Evolutionary conservation across 106 monocot genomes (phyloP).

Genomic region (Alisma plantagoaquatica): DNA sequence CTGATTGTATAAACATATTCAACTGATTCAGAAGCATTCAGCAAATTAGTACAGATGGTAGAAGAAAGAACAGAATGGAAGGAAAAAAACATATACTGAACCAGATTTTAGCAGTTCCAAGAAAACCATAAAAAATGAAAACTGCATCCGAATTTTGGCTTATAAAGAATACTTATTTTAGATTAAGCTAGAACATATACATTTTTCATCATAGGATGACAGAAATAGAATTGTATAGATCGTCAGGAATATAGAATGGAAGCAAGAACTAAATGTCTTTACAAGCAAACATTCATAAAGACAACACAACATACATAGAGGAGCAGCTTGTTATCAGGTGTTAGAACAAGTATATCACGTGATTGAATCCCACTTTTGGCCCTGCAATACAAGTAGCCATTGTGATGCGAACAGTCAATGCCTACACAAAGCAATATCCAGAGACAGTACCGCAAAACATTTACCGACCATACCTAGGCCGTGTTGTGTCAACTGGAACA

Average conservation of each 20-base stretch:
- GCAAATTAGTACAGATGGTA: too few relatives aligned
- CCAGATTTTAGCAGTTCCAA: too few relatives aligned
- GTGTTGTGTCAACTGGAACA: constrained; percentile 63
- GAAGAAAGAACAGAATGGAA: too few relatives aligned
- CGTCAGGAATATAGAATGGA: too few relatives aligned
- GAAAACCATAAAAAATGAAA: too few relatives aligned
- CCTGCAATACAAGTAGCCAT: constrained; percentile 23
- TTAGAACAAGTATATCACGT: constrained; percentile 61
- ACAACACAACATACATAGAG: constrained; percentile 51
- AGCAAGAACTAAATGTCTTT: too few relatives aligned
- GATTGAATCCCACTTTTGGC: constrained; percentile 43
- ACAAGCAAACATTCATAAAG: background rate
- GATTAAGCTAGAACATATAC: background rate
- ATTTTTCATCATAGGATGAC: background rate
- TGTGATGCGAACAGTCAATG: background rate
- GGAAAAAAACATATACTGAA: too few relatives aligned
- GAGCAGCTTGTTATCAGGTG: constrained; percentile 51
- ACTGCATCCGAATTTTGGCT: background rate
- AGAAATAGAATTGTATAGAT: too few relatives aligned
- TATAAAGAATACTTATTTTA: background rate
- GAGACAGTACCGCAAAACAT: too few relatives aligned
- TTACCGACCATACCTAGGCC: constrained; percentile 85
- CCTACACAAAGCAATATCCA: background rate
- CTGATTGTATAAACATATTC: too few relatives aligned
- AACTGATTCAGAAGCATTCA: too few relatives aligned